Base-by-base conservation (phyloP, 2,329 filamentous ascomycete species). In the Alternaria viburni region DNA sequence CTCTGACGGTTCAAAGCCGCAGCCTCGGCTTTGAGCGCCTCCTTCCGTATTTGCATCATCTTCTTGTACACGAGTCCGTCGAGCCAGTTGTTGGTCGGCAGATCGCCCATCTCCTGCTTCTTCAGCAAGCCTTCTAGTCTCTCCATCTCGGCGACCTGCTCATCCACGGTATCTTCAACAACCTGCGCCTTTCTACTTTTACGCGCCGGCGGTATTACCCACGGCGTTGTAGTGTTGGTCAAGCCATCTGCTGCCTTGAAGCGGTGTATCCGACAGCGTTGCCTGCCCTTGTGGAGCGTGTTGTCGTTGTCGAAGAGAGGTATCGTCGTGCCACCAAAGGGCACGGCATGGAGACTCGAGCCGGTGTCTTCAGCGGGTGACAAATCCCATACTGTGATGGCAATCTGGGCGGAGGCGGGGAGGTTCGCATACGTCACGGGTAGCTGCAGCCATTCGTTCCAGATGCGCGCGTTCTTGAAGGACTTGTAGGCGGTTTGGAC, bases 21-120 rank as follows among this genome's bases (percentile, higher is more conserved):
- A 17, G 75, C 73, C 43, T 79, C 73, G 1, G 74, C 76, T 47
- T 77, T 80, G 19, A 80, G 68, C 10, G 79, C 78, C 43, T 83
- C 81, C 30, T 74, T 80, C 15, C 82, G 74, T 32, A 82, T 80
- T 81, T 92, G 96, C 81, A 97, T 95, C 63, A 97, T 90, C 55
- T 91, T 91, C 44, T 95, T 90, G 77, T 97, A 99, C 3, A 97
- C 94, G 71, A 98, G 86, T 74, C 96, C 92, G 78, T 99, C 96
- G 46, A 99, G 87, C 96, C 96, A 99, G 73, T 96, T 93, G 51
- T 97, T 91, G 15, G 93, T 89, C 1, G 93, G 90, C 25, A 99
- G 95, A 77, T 99, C 96, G 17, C 93, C 94, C 91, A 97, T 96
- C 77, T 99, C 96, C 76, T 98, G 96, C 81, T 97, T 97, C 81